Conservation (phyloP, 1,284 basidiomycete species). For the Puccinia sorghi region DNA sequence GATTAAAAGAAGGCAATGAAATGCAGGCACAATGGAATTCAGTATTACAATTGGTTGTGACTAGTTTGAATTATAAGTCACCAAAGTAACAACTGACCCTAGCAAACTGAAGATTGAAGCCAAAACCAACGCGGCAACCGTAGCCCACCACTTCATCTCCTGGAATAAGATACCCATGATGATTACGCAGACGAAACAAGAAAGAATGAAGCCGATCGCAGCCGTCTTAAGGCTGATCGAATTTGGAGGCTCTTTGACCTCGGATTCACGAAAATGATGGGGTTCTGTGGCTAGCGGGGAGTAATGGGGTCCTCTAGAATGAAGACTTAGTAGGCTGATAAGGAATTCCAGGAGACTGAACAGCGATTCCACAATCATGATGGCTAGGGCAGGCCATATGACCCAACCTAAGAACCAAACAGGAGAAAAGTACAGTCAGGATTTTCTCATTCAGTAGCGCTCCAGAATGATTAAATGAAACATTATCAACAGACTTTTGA, state of each 20-base stretch:
- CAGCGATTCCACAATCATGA: conserved; percentile 86
- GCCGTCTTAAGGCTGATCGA: conserved; percentile 24
- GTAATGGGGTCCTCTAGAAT: background rate
- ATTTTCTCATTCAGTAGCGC: background rate
- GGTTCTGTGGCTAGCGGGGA: conserved; percentile 24
- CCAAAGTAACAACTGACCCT: conserved; percentile 32
- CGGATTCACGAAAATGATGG: background rate
- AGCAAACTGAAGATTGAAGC: conserved; percentile 49
- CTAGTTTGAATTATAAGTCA: background rate
- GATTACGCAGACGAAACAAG: conserved; percentile 36
- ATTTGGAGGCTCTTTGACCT: background rate
- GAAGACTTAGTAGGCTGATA: conserved; percentile 56
- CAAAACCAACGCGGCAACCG: conserved; percentile 28
- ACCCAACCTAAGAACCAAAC: conserved; percentile 53
- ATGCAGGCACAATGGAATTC: background rate
- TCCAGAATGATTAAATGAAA: background rate
- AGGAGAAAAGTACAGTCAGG: conserved; percentile 13
- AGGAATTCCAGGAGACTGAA: conserved; percentile 73
- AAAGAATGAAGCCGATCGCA: conserved; percentile 30
- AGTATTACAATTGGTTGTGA: background rate
- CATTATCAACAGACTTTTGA: conserved; percentile 65
- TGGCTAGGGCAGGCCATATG: conserved; percentile 87
- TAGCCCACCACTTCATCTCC: conserved; percentile 49
- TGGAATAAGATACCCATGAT: conserved; percentile 37
- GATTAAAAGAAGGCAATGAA: background rate